Evolutionary conservation across 768 basidiomycete genomes (phyloP).

Genomic region (Lentinula guzmanii): DNA sequence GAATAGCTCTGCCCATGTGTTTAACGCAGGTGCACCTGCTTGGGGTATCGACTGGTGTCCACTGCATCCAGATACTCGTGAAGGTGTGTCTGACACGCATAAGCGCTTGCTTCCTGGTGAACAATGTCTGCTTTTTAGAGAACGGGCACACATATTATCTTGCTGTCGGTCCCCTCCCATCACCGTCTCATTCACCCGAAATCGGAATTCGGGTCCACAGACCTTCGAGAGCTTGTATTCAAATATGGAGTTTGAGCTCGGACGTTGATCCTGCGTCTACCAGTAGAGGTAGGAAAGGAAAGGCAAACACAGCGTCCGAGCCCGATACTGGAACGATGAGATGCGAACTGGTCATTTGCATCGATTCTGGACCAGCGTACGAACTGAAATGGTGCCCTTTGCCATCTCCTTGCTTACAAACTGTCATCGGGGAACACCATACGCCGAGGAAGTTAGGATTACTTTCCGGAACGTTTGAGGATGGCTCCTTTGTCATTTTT

Average conservation of each 20-base stretch:
- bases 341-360: conserved; percentile 83
- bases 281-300: not conserved
- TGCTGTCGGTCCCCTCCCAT: conserved; percentile 73
- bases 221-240: conserved; percentile 64
- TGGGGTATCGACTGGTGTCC: conserved; percentile 96
- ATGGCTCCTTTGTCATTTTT: conserved; percentile 78
- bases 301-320: conserved; percentile 20
- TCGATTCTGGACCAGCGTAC: conserved; percentile 74
- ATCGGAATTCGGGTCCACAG: conserved; percentile 55
- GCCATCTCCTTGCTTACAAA: conserved; percentile 47
- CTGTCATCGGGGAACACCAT: conserved; percentile 14
- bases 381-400: conserved; percentile 93
- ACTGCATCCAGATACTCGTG: conserved; percentile 50
- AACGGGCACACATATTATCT: conserved; percentile 69
- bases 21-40: conserved; percentile 87
- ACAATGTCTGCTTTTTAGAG: conserved; percentile 26
- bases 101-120: not conserved
- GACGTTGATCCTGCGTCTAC: not conserved
- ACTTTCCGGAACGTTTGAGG: conserved; percentile 79
- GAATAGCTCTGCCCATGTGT: conserved; percentile 58
- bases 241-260: conserved; percentile 70
- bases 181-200: conserved; percentile 54
- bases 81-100: conserved; percentile 31
- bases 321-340: conserved; percentile 42
- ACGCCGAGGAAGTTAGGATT: conserved; percentile 66